phyloP scores from a whole-genome alignment of 192 early-diverging fungal genomes.

The Rhizoclosmatium sp. region DNA sequence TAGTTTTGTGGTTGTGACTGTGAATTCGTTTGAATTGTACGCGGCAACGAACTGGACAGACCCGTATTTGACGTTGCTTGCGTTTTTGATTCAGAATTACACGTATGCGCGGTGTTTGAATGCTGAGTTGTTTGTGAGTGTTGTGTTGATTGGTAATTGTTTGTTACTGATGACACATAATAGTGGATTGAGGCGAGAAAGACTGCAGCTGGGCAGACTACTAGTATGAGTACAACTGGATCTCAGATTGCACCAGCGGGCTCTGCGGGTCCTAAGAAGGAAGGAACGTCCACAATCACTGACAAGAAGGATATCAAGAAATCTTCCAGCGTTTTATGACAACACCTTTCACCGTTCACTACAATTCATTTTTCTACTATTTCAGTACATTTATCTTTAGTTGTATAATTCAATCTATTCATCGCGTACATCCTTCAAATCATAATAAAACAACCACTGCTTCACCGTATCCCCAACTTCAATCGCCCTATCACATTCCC shows the following conservation, averaged over 20 bases:
- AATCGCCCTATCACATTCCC: conserved; percentile 30
- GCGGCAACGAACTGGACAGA: conserved; percentile 3
- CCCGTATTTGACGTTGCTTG: neutral
- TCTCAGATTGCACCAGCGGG: neutral
- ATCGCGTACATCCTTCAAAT: neutral
- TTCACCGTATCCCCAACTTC: neutral
- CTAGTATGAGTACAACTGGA: neutral
- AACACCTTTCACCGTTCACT: too few relatives aligned
- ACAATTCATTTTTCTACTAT: too few relatives aligned
- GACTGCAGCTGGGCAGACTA: neutral
- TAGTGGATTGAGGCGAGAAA: neutral
- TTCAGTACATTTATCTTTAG: too few relatives aligned
- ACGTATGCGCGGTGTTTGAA: conserved; percentile 4
- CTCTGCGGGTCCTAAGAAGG: too few relatives aligned
- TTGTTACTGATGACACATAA: too few relatives aligned
- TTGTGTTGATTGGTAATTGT: too few relatives aligned
- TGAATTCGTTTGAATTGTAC: conserved; percentile 11
- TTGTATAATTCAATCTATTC: neutral
- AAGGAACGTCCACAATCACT: too few relatives aligned
- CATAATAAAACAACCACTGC: conserved; percentile 31
- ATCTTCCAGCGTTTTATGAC: too few relatives aligned
- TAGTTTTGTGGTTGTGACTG: neutral
- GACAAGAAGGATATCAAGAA: too few relatives aligned
- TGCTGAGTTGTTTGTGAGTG: neutral
- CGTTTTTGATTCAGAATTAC: conserved; percentile 9